phyloP scores from a whole-genome alignment of 306 rosid species.

The Cicer arietinum region DNA sequence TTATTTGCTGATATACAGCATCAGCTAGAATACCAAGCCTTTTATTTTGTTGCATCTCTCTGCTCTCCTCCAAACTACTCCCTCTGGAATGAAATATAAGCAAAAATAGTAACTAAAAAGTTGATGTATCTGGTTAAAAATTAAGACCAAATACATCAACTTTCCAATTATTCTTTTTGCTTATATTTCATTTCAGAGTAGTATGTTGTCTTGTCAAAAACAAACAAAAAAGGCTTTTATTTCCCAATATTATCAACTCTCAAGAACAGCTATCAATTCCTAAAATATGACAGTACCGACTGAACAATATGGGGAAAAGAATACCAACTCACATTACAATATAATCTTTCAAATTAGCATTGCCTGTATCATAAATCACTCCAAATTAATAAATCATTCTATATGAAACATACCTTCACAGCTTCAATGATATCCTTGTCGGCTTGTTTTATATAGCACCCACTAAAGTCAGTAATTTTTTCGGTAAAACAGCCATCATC shows the following conservation, averaged over 20 bases:
- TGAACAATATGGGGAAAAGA: neutral
- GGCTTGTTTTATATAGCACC: conserved; percentile 84
- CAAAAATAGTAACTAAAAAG: no score
- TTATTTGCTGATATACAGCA: neutral
- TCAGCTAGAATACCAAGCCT: conserved; percentile 21
- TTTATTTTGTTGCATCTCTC: conserved; percentile 17
- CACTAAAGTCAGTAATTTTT: conserved; percentile 74
- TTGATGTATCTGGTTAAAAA: no score
- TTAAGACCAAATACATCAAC: no score
- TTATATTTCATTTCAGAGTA: no score
- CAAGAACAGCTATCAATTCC: conserved; percentile 27
- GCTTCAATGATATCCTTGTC: conserved; percentile 88
- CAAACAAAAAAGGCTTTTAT: neutral
- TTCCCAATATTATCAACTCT: conserved; percentile 20
- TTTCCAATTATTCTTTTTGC: no score
- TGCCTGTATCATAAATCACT: conserved; percentile 13
- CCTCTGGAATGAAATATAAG: no score
- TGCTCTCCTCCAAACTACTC: conserved; percentile 3
- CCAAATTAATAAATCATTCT: conserved; percentile 2
- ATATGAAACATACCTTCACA: conserved; percentile 63
- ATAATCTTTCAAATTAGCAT: conserved; percentile 11
- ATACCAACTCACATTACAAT: conserved; percentile 1
- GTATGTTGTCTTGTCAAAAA: conserved; percentile 4
- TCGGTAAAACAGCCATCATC: conserved; percentile 95
- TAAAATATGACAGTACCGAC: conserved; percentile 4